Base-by-base conservation (phyloP, 768 basidiomycete genomes). In the Tylopilus subfusipes region DNA sequence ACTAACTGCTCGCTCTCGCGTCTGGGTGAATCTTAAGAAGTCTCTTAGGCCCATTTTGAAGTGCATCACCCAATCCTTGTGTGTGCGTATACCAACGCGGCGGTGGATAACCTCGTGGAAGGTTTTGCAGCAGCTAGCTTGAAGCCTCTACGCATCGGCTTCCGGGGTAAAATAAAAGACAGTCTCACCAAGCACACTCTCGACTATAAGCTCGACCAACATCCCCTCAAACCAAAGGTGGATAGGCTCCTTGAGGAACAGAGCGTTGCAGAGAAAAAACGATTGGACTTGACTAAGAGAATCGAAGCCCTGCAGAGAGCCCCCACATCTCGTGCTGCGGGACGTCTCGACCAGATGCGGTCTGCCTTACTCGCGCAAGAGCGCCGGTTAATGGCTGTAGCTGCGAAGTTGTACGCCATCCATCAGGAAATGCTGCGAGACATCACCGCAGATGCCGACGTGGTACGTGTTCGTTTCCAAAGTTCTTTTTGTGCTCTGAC, bases 11-110 rank as follows among this genome's bases (percentile, higher is more conserved):
- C n/a, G 8, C 18, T 5, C 25, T 36, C 33, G 24, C 50, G 22
- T 53, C 18, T 34, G 2, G 2, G 10, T 42, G 36, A 29, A 43
- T 39, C 48, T 56, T 7, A 19, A 49, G n/a, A 22, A 43, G 29
- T 30, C n/a, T 40, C 40, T 14, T 65, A 92, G 86, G 67, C 72
- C 4, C 83, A 92, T 64, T 98, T 94, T 67, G 78, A 87, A 68
- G 84, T 95, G 11, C 82, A 89, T 6, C 82, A 88, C 33, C 93
- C 93, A 2, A 76, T 96, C 38, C 80, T 98, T 14, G 87, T 96
- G n/a, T 91, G 90, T 68, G 94, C 94, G 0, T 96, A 90, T 66
- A 97, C 95, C 38, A 95, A 97, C 61, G 90, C 84, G 19, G 93
- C 95, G 0, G 92, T 95, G 19, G 93, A 97, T 66, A 91, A 95